These are phyloP conservation scores for Paxillus rubicundulus DNA, from an alignment of 768 basidiomycete genomes.

Conservation along the genomic window DNA sequence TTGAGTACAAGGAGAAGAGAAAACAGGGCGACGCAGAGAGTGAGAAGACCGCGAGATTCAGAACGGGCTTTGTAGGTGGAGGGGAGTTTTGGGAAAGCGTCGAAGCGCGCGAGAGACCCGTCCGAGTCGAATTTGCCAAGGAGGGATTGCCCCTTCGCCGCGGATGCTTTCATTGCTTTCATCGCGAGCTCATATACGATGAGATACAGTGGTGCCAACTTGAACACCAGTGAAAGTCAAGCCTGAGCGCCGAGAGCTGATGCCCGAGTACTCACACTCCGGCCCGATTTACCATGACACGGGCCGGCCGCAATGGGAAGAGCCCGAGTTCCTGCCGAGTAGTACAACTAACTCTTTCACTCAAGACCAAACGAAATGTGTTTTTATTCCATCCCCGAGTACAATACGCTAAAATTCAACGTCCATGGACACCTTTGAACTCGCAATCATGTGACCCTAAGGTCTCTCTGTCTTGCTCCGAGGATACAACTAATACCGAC, in stretches of 20 bases:
- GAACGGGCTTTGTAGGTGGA: conserved; percentile 79
- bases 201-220: neutral
- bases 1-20: conserved; percentile 78
- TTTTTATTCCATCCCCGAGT: neutral
- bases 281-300: too few species aligned
- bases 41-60: conserved; percentile 78
- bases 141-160: conserved; percentile 30
- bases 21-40: conserved; percentile 63
- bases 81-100: conserved; percentile 86
- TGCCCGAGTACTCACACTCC: too few species aligned
- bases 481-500: conserved; percentile 17
- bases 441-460: neutral
- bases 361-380: too few species aligned
- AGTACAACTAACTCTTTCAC: too few species aligned
- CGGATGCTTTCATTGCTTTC: conserved; percentile 11
- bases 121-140: conserved; percentile 64
- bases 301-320: too few species aligned
- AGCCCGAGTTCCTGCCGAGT: too few species aligned
- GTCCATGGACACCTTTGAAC: neutral
- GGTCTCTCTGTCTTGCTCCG: conserved; percentile 1
- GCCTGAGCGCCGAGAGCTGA: too few species aligned
- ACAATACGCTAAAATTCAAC: neutral
- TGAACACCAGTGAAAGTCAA: too few species aligned
- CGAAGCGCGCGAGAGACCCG: conserved; percentile 68
- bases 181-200: neutral